These are phyloP conservation scores for Plasmopara muralis DNA, from an alignment of 352 stramenopile species.

Conservation along the genomic window DNA sequence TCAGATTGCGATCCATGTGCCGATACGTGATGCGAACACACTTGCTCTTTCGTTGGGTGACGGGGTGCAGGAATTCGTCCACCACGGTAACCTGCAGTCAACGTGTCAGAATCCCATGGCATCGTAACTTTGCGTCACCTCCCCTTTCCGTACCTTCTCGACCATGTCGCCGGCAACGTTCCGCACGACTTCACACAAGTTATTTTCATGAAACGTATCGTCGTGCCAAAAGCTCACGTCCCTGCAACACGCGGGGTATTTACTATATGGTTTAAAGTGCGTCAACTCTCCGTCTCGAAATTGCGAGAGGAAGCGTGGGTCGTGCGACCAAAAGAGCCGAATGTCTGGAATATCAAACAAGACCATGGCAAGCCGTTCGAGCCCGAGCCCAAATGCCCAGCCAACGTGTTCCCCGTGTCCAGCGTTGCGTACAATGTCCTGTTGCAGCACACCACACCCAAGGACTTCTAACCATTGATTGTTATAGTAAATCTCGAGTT, in stretches of 20 bases:
- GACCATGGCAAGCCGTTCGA: conserved; percentile 98
- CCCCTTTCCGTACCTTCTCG: conserved; percentile 65
- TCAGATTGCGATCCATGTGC: conserved; percentile 98
- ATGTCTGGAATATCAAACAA: conserved; percentile 99
- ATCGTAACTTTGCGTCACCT: no score
- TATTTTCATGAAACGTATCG: conserved; percentile 91
- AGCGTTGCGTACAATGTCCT: conserved; percentile 90
- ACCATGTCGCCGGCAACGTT: conserved; percentile 96
- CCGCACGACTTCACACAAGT: conserved; percentile 96
- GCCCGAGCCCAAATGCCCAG: conserved; percentile 98
- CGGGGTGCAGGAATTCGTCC: conserved; percentile 97
- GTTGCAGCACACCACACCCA: conserved; percentile 95
- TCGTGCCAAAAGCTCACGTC: conserved; percentile 98
- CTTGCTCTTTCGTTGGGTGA: conserved; percentile 92
- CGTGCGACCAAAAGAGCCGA: conserved; percentile 97
- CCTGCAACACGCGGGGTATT: conserved; percentile 98
- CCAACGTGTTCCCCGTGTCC: conserved; percentile 83
- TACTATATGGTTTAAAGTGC: conserved; percentile 97
- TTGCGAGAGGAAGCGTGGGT: conserved; percentile 91
- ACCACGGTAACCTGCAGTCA: conserved; percentile 66
- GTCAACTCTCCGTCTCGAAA: conserved; percentile 91
- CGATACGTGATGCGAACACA: conserved; percentile 99
- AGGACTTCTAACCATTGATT: conserved; percentile 99
- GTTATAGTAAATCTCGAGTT: conserved; percentile 98
- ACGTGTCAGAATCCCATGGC: neutral